Percentiles rank a stretch among this genome's conserved stretches.
These are phyloP conservation scores for Grosmannia serpens DNA, from an alignment of 2,329 filamentous ascomycete genomes.

Conservation along the genomic window DNA sequence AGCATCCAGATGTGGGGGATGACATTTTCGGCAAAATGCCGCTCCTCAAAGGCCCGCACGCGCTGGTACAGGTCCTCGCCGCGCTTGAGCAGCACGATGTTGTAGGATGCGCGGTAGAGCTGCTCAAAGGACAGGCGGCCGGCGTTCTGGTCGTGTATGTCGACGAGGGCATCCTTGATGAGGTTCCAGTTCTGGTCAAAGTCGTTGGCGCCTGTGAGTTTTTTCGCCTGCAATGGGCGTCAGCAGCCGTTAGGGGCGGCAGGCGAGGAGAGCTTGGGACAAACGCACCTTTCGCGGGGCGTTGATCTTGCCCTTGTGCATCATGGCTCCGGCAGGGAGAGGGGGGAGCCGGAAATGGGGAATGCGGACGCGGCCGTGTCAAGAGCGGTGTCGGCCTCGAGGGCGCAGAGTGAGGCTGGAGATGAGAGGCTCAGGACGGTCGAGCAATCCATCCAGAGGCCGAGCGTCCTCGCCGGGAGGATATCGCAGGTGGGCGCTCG, in stretches of 20 bases:
- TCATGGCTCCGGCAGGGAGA: not conserved
- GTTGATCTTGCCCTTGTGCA: constrained; percentile 43
- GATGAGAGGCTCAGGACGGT: not conserved
- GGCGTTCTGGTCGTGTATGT: constrained; percentile 89
- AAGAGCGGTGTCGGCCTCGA: not conserved
- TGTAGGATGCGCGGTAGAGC: constrained; percentile 87
- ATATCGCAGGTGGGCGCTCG: not conserved
- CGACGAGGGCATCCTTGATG: constrained; percentile 63
- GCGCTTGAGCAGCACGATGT: constrained; percentile 81
- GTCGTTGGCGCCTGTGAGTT: constrained; percentile 46
- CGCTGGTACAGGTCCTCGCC: constrained; percentile 70
- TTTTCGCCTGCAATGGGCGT: constrained; percentile 1
- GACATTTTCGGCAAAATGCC: constrained; percentile 68
- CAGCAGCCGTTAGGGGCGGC: not conserved
- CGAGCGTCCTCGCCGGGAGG: not conserved
- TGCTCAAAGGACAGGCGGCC: constrained; percentile 88
- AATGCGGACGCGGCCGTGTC: too few species aligned
- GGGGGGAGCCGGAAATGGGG: too few species aligned
- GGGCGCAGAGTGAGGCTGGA: not conserved
- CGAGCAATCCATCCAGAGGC: not conserved
- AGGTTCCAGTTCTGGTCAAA: constrained; percentile 79
- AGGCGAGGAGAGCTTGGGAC: not conserved
- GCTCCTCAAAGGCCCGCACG: constrained; percentile 69
- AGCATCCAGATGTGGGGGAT: constrained; percentile 57
- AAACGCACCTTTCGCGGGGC: constrained; percentile 50